phyloP scores from a whole-genome alignment of 2,329 filamentous ascomycete species.

The Fonsecaea nubica region DNA sequence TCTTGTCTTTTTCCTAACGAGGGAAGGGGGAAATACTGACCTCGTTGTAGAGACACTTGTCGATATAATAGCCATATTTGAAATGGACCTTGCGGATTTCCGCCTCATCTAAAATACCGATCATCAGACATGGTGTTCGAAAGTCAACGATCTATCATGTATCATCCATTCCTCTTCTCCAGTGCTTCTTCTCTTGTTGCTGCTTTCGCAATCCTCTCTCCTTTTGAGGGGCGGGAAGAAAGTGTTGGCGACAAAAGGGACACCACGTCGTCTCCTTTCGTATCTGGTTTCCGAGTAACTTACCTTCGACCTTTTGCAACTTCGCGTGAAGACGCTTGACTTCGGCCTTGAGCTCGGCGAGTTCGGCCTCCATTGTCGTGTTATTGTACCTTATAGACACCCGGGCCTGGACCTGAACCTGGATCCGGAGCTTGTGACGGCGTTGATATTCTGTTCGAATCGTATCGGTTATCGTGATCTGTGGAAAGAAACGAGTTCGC shows the following conservation, averaged over 20 bases:
- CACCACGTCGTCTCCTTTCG: too few species aligned
- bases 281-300: not conserved
- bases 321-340: conserved; percentile 32
- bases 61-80: conserved; percentile 66
- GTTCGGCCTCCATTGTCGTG: conserved; percentile 29
- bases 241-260: too few species aligned
- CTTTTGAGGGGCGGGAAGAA: too few species aligned
- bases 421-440: too few species aligned
- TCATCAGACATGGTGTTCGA: too few species aligned
- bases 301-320: conserved; percentile 34
- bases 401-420: too few species aligned
- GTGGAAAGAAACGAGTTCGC: too few species aligned
- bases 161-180: not conserved
- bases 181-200: too few species aligned
- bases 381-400: not conserved
- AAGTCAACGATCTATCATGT: not conserved
- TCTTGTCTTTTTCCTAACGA: not conserved
- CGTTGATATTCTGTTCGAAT: too few species aligned
- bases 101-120: conserved; percentile 54
- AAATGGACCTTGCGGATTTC: conserved; percentile 63
- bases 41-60: conserved; percentile 66
- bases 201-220: too few species aligned
- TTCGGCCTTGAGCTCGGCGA: conserved; percentile 32
- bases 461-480: too few species aligned
- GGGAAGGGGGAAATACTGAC: conserved; percentile 41